phyloP scores from a whole-genome alignment of 1,284 basidiomycete species.

The Puccinia polysora region DNA sequence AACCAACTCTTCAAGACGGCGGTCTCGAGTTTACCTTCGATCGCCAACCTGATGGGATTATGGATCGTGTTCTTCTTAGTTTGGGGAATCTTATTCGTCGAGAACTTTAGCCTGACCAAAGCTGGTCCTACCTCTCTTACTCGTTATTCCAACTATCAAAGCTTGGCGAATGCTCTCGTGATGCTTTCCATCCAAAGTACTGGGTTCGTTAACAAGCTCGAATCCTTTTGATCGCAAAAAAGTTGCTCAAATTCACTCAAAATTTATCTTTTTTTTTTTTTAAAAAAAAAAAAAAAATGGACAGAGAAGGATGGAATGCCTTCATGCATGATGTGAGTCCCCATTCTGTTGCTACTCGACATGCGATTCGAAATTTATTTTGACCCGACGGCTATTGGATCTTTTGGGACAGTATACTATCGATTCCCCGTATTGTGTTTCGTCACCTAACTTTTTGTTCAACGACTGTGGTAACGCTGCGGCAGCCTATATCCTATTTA shows the following conservation, averaged over 20 bases:
- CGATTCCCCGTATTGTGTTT: conserved; percentile 75
- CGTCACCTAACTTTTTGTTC: conserved; percentile 60
- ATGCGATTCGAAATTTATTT: neutral
- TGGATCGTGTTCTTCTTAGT: conserved; percentile 92
- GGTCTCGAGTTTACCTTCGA: conserved; percentile 78
- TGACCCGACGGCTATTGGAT: too few relatives aligned
- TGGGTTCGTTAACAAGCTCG: conserved; percentile 52
- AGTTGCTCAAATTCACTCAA: neutral
- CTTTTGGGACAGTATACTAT: conserved; percentile 53
- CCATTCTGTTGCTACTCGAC: neutral
- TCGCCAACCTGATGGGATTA: conserved; percentile 75
- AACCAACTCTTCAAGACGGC: conserved; percentile 97
- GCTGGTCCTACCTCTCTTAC: conserved; percentile 66
- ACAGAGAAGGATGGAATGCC: conserved; percentile 87
- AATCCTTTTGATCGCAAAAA: neutral
- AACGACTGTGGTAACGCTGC: conserved; percentile 83
- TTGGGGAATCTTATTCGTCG: conserved; percentile 82
- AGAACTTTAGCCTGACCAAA: conserved; percentile 89
- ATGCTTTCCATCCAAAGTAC: conserved; percentile 66
- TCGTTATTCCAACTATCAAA: conserved; percentile 73
- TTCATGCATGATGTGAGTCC: conserved; percentile 79
- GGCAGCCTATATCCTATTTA: conserved; percentile 85
- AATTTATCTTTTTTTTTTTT: neutral
- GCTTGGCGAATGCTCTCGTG: conserved; percentile 72
- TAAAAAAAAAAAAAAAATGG: neutral